Evolutionary conservation across 129 eudicot species (phyloP), one percentile per base, ranked within the genome.

Genomic region (Flaveria bidentis): DNA sequence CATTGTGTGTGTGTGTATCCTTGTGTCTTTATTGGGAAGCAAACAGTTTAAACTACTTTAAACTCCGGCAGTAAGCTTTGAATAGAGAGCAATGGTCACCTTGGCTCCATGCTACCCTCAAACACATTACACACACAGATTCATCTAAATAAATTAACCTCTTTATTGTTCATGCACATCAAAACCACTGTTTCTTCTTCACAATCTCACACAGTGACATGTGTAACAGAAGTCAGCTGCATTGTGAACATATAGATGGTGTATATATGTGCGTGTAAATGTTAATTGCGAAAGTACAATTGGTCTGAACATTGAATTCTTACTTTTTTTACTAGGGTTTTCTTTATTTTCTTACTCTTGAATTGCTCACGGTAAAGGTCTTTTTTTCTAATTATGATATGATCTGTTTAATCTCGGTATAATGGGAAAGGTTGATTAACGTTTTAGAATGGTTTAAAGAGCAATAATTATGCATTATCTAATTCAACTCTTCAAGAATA

Each of bases 61-160:
- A 73, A 66, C 57, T 69, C 88, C 88, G 88, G 89, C 96, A 90
- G 70, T 72, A 33, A 82, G 92, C 90, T 85, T 90, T 68, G 96
- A 76, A 74, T 87, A 69, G 82, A 53, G 92, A 87, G 90, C 80
- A 58, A 36, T 76, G 86, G 96, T 87, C 88, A 85, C 86, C 80
- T 85, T 74, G 76, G 60, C 81, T 69, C 76, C 47, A 47, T 64
- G 73, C 66, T 49, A 49, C 65, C 52, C 80, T 20, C 73, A 15
- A 10, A 36, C n/a, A 53, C n/a, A n/a, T n/a, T n/a, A n/a, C n/a
- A n/a, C 44, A 65, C 74, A 58, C 78, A 74, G 26, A 56, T 26
- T 36, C 41, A 36, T 36, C 7, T 4, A 33, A 33, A 5, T 5
- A 5, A 36, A 36, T 36, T 5, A 36, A 5, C 41, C 6, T 36